Conservation (phyloP, 768 basidiomycete species). For the Hypholoma fasciculare region DNA sequence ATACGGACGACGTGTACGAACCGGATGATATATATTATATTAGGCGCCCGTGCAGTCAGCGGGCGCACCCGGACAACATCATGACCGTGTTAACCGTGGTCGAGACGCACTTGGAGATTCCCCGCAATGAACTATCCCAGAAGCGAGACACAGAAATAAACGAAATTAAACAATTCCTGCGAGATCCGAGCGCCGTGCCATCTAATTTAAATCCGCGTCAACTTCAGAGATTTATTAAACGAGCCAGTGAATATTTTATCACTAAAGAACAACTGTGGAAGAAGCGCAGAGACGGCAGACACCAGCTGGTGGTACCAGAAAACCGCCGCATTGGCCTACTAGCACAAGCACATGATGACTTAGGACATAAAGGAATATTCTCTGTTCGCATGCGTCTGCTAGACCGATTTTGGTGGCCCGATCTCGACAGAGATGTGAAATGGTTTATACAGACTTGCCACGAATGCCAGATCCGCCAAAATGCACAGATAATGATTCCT, state of each 20-base stretch:
- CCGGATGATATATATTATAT: too few species aligned
- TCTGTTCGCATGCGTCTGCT: conserved; percentile 15
- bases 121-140: not conserved
- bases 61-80: not conserved
- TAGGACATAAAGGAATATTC: conserved; percentile 30
- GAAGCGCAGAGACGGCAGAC: conserved; percentile 11
- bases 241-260: conserved; percentile 22
- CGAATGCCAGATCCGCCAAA: conserved; percentile 31
- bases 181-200: not conserved
- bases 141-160: not conserved
- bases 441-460: conserved; percentile 37
- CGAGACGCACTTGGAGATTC: not conserved
- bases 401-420: conserved; percentile 25
- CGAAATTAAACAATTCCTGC: conserved; percentile 1
- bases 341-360: conserved; percentile 21
- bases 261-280: conserved; percentile 15
- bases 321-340: conserved; percentile 12
- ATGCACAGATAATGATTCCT: conserved; percentile 20
- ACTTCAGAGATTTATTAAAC: not conserved
- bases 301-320: conserved; percentile 20
- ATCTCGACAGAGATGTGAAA: conserved; percentile 23
- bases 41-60: not conserved
- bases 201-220: not conserved
- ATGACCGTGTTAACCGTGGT: not conserved
- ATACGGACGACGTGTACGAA: too few species aligned